phyloP scores from a whole-genome alignment of 2,329 filamentous ascomycete genomes.

The Diplodia corticola region DNA sequence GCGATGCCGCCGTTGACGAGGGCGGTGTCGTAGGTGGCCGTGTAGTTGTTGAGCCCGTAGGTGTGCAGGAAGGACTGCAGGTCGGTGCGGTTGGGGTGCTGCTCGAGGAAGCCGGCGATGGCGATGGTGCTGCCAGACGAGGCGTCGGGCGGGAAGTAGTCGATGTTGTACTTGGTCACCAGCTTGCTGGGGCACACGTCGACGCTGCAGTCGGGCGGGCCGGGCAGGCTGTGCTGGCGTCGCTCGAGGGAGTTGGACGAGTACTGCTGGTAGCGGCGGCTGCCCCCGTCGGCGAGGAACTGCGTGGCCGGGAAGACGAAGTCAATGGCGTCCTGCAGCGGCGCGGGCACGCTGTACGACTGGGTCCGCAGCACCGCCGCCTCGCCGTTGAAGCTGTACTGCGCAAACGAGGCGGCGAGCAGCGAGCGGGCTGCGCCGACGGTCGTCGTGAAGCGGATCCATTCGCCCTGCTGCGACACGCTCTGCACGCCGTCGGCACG shows the following conservation, averaged over 20 bases:
- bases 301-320: conserved; percentile 55
- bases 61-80: conserved; percentile 36
- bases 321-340: conserved; percentile 44
- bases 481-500: conserved; percentile 38
- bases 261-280: conserved; percentile 1
- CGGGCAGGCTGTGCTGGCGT: neutral
- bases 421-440: conserved; percentile 47
- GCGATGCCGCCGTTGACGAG: conserved; percentile 32
- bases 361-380: conserved; percentile 46
- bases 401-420: conserved; percentile 51
- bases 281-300: conserved; percentile 45
- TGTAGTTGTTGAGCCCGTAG: conserved; percentile 43
- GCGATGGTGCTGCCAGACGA: conserved; percentile 51
- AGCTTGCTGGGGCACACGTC: conserved; percentile 25
- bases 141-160: conserved; percentile 38
- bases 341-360: conserved; percentile 44
- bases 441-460: conserved; percentile 47
- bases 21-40: conserved; percentile 49
- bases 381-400: conserved; percentile 43
- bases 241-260: neutral
- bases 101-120: conserved; percentile 55
- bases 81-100: conserved; percentile 52
- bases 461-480: conserved; percentile 42
- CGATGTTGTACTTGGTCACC: conserved; percentile 29
- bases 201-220: neutral